Percentiles rank a stretch among this genome's conserved stretches.
These are phyloP conservation scores for Skeletonema marinoi DNA, from an alignment of 108 stramenopile species.

Conservation along the genomic window DNA sequence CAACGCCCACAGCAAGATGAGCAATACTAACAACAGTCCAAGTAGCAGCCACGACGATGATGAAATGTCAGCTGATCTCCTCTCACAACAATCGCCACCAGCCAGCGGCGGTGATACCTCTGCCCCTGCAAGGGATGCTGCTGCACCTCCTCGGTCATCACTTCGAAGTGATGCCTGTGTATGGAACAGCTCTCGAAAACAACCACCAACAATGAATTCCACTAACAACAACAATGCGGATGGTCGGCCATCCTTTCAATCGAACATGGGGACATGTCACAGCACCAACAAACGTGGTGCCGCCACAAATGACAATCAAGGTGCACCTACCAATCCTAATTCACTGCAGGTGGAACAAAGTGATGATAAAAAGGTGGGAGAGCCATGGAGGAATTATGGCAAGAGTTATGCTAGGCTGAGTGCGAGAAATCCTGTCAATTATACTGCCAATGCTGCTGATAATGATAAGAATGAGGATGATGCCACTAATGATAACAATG, in stretches of 20 bases:
- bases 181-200: background rate
- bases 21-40: background rate
- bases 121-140: background rate
- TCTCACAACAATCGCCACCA: background rate
- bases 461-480: background rate
- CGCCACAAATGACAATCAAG: background rate
- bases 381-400: background rate
- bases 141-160: background rate
- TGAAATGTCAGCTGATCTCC: slow-evolving; percentile 1
- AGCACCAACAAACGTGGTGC: background rate
- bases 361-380: background rate
- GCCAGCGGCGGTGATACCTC: background rate
- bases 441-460: background rate
- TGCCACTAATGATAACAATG: background rate
- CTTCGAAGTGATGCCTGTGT: background rate
- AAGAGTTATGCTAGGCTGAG: background rate
- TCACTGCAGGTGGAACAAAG: background rate
- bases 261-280: background rate
- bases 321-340: background rate
- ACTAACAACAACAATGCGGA: background rate
- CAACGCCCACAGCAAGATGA: background rate
- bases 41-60: background rate
- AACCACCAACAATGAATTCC: background rate
- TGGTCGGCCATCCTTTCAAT: background rate
- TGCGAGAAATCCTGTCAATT: background rate